Conservation (phyloP, 306 rosid species). For the Chamaecrista fasciculata region DNA sequence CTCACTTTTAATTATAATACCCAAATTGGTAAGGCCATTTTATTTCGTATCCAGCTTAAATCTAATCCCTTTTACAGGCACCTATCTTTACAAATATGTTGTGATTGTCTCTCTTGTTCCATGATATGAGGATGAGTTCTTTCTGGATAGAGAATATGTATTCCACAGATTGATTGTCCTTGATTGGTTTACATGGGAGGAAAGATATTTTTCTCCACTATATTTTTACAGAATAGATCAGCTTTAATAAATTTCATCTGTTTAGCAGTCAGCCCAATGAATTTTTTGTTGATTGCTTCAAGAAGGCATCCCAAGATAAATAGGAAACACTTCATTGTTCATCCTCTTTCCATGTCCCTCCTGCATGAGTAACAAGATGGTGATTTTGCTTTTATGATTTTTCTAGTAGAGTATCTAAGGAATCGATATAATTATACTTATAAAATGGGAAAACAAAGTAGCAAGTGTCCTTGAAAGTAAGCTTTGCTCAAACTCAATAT, state of each 20-base stretch:
- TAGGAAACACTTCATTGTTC: background rate
- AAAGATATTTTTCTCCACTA: background rate
- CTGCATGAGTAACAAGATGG: background rate
- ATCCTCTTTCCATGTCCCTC: slow-evolving; percentile 3
- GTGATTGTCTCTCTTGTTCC: slow-evolving; percentile 5
- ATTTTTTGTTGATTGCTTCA: slow-evolving; percentile 2
- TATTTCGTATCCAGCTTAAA: background rate
- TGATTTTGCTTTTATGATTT: slow-evolving; percentile 13
- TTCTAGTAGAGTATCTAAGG: slow-evolving; percentile 15
- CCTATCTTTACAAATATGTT: slow-evolving; percentile 1
- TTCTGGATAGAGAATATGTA: background rate
- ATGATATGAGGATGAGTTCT: slow-evolving; percentile 2
- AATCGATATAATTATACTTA: background rate
- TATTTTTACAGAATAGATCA: background rate
- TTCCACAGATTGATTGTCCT: slow-evolving; percentile 1
- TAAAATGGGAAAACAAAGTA: slow-evolving; percentile 20
- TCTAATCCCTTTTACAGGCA: background rate
- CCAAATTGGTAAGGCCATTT: background rate
- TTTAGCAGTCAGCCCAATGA: background rate
- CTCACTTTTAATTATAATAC: background rate
- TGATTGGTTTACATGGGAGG: background rate
- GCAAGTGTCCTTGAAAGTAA: background rate
- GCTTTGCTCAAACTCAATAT: background rate
- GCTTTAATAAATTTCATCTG: slow-evolving; percentile 11
- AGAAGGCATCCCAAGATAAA: background rate